Percentiles rank a stretch among this genome's conserved stretches.
phyloP scores from a whole-genome alignment of 2,329 filamentous ascomycete species.

The Pseudogymnoascus sp. region DNA sequence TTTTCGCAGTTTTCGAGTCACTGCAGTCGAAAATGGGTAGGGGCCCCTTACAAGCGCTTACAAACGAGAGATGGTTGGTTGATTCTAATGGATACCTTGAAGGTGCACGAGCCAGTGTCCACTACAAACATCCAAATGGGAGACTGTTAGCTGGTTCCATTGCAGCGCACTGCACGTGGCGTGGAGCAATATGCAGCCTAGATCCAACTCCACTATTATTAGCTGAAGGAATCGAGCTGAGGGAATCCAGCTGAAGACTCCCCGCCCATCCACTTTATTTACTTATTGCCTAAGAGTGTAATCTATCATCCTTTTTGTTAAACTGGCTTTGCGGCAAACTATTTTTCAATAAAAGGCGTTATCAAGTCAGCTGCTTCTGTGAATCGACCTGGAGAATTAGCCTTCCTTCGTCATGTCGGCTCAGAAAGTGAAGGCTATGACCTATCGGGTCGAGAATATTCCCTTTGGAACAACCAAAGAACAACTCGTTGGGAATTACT shows the following conservation, averaged over 20 bases:
- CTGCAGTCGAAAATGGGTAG: no score
- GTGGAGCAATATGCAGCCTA: neutral
- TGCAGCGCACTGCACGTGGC: neutral
- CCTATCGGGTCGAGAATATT: conserved; percentile 12
- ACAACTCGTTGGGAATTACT: neutral
- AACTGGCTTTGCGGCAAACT: neutral
- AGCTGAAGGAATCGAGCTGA: neutral
- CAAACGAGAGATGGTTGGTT: neutral
- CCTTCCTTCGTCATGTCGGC: neutral
- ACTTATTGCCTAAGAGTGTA: neutral
- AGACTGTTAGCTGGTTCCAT: neutral
- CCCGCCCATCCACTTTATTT: neutral
- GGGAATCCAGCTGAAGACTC: neutral
- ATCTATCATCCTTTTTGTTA: neutral
- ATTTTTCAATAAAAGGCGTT: neutral
- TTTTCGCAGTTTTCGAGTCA: no score
- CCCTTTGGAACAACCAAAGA: conserved; percentile 10
- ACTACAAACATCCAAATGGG: neutral
- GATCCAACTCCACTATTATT: neutral
- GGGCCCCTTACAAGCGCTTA: neutral
- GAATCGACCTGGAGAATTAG: neutral
- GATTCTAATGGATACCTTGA: neutral
- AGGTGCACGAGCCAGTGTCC: neutral
- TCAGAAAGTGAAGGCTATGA: neutral
- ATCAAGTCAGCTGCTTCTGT: neutral